phyloP scores from a whole-genome alignment of 1,284 basidiomycete species.

The Cryptococcus wingfieldii region DNA sequence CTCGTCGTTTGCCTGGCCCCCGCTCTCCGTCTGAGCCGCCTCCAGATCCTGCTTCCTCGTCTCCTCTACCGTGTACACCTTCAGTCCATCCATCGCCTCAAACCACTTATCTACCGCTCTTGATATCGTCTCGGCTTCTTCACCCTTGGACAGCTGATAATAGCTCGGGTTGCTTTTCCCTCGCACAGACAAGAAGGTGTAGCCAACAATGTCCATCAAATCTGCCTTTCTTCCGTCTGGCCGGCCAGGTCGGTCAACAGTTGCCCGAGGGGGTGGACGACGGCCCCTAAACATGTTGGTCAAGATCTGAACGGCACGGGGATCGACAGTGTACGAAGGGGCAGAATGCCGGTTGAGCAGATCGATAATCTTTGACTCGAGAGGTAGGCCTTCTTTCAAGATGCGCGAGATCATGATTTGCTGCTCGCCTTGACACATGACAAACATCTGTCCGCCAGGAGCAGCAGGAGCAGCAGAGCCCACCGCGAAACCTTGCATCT shows the following conservation, averaged over 20 bases:
- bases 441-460: slow-evolving; percentile 62
- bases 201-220: slow-evolving; percentile 69
- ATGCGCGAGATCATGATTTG: slow-evolving; percentile 74
- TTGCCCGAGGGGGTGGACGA: slow-evolving; percentile 4
- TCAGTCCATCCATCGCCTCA: slow-evolving; percentile 7
- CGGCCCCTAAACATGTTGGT: background rate
- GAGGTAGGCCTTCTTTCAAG: slow-evolving; percentile 76
- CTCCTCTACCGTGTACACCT: slow-evolving; percentile 1
- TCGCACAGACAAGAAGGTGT: slow-evolving; percentile 73
- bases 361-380: slow-evolving; percentile 70
- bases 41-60: slow-evolving; percentile 2
- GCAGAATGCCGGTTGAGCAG: slow-evolving; percentile 16
- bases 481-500: slow-evolving; percentile 81
- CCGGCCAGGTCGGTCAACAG: slow-evolving; percentile 21
- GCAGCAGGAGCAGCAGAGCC: slow-evolving; percentile 44
- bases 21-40: background rate
- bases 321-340: slow-evolving; percentile 8
- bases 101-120: slow-evolving; percentile 60
- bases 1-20: background rate
- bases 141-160: slow-evolving; percentile 59
- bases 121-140: slow-evolving; percentile 60
- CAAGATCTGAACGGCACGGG: background rate
- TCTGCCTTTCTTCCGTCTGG: slow-evolving; percentile 60
- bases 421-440: slow-evolving; percentile 83
- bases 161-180: slow-evolving; percentile 77